Conservation (phyloP, 345 rosid genomes). For the Corymbia maculata region DNA sequence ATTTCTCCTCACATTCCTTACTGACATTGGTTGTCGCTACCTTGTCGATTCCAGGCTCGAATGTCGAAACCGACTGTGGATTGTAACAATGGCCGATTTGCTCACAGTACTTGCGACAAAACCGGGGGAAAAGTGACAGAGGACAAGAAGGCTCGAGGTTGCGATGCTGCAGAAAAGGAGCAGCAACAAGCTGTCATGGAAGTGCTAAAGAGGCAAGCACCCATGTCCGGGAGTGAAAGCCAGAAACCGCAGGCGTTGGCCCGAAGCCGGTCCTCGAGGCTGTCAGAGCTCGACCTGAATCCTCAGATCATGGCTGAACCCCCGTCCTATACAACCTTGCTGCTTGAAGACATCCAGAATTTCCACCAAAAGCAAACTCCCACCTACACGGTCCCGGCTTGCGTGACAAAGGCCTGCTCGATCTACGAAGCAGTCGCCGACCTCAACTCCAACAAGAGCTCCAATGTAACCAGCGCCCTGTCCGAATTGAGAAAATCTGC, state of each 20-base stretch:
- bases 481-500: conserved; percentile 16
- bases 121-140: conserved; percentile 9
- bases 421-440: conserved; percentile 80
- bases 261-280: conserved; percentile 68
- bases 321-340: conserved; percentile 52
- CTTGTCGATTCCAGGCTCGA: background rate
- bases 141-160: conserved; percentile 3
- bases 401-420: conserved; percentile 69
- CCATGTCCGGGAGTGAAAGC: conserved; percentile 5
- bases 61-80: conserved; percentile 26
- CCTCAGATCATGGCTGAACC: conserved; percentile 45
- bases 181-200: conserved; percentile 16
- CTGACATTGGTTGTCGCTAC: background rate
- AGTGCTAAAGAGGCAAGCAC: conserved; percentile 8
- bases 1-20: background rate
- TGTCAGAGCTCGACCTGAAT: conserved; percentile 59
- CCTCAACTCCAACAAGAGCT: conserved; percentile 60
- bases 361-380: conserved; percentile 65
- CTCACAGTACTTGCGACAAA: background rate
- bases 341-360: conserved; percentile 88
- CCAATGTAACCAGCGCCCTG: conserved; percentile 24
- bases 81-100: conserved; percentile 2
- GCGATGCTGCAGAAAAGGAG: background rate
- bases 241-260: conserved; percentile 42
- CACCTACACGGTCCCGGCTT: conserved; percentile 42